Evolutionary conservation across 2,329 filamentous ascomycete species (phyloP), one percentile per base, ranked within the genome.

Genomic region (Aspergillus fischeri): DNA sequence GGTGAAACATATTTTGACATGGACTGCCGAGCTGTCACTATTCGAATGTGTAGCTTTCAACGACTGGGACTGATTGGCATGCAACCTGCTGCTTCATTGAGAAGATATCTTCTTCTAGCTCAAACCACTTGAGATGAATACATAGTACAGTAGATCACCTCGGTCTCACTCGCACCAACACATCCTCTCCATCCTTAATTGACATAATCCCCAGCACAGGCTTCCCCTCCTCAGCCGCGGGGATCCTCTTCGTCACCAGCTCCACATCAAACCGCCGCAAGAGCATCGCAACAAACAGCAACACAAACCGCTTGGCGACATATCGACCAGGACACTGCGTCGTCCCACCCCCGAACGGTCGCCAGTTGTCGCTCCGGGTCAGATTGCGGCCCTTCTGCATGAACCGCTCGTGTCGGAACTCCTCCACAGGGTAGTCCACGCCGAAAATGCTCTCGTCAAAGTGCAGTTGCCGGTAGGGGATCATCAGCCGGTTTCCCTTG

Each of bases 221-320:
- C 51, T 60, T 63, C 58, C 56, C 62, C 54, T 60, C 51, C 57
- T 60, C 57, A 54, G 56, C 64, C 49, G 52, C 49, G 4, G 50
- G 51, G 17, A 48, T 29, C 20, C 49, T 52, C 28, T 49, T 51
- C 51, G 14, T 49, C 49, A 54, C 55, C 56, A 60, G 57, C 45
- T 57, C 54, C 57, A 61, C 32, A 41, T 52, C 50, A 52, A 52
- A 52, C 9, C 50, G 28, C n/a, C 32, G 27, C 50, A 52, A 41
- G 29, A 52, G 20, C 28, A 41, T 28, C 29, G 29, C 20, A 38
- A 52, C 50, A 41, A 52, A 52, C 50, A 52, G n/a, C 50, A 52
- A 21, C 9, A 52, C 50, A 41, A 52, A 52, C 32, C 50, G 50
- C 29, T 52, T 52, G 3, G 29, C 29, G 11, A 52, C 50, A 38